Percentiles rank a stretch among this genome's conserved stretches.
Conservation (phyloP, 1,284 basidiomycete genomes). For the Pascua guehoae region DNA sequence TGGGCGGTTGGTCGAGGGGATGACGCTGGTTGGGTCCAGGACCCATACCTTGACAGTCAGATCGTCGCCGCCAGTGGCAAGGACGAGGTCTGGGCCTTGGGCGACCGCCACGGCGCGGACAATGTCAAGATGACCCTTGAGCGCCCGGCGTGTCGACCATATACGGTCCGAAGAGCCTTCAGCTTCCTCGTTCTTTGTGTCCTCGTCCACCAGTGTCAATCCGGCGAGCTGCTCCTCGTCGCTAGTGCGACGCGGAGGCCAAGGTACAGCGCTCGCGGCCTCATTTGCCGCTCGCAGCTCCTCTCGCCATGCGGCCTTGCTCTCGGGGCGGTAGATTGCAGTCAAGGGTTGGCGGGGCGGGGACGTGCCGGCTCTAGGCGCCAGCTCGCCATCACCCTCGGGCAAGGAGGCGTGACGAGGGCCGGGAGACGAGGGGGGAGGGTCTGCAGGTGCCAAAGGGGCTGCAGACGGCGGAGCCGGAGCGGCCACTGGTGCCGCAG, state of each 20-base stretch:
- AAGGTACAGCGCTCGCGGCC: conserved; percentile 37
- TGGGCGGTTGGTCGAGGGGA: conserved; percentile 12
- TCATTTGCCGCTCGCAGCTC: conserved; percentile 50
- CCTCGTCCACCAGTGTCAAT: conserved; percentile 51
- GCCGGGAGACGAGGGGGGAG: conserved; percentile 34
- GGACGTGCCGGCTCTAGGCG: not conserved
- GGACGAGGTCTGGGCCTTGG: conserved; percentile 71
- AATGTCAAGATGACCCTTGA: conserved; percentile 86
- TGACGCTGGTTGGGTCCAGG: conserved; percentile 30
- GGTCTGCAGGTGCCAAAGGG: not conserved
- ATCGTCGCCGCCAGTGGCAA: conserved; percentile 91
- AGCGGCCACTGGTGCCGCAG: not conserved
- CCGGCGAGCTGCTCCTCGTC: conserved; percentile 40
- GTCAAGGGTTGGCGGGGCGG: conserved; percentile 52
- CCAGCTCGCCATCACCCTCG: conserved; percentile 12
- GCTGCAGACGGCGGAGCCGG: not conserved
- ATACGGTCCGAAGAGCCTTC: conserved; percentile 53
- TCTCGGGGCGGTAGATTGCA: conserved; percentile 81
- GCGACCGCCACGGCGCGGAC: conserved; percentile 80
- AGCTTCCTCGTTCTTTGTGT: conserved; percentile 57
- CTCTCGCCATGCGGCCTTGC: conserved; percentile 77
- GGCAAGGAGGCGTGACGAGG: conserved; percentile 24
- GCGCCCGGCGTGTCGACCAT: conserved; percentile 77
- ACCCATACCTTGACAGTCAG: conserved; percentile 92
- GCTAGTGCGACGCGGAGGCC: conserved; percentile 16